Base-by-base conservation (phyloP, 2,329 filamentous ascomycete genomes). In the Podosphaera xanthii region DNA sequence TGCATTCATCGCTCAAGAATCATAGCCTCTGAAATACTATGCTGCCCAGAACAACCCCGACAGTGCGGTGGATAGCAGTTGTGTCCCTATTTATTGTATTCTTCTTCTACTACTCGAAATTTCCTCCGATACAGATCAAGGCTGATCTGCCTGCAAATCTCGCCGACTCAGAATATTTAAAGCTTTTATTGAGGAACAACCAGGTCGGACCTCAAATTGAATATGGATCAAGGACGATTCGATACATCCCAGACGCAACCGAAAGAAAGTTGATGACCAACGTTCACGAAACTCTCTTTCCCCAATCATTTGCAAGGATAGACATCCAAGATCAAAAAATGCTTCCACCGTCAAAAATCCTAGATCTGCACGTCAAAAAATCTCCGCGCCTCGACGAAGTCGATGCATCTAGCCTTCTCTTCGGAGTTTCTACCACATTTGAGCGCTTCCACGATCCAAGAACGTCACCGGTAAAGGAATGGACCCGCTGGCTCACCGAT, bases 401-500 rank as follows among this genome's bases (percentile, higher is more conserved):
- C 61, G 77, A 81, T 62, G 72, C 76, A 9, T 76, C 76, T 49
- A 75, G 77, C 63, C 76, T 80, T 66, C 75, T 80, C 68, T 81
- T 81, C 61, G 78, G 77, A 52, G 76, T 79, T 3, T 80, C 78
- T 0, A 81, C 78, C 4, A 80, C 77, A 0, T 80, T 77, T 69
- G 72, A 75, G 63, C 72, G 77, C 50, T 78, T 81, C 67, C 76
- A 70, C 66, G 74, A 76, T 60, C 69, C 73, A 0, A 70, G 71
- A 58, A 78, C 74, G 1, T 76, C 72, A 54, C 76, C 77, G 0
- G 72, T 80, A 52, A 76, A 78, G 62, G 78, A 81, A 66, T 81
- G 78, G 77, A 72, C 73, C 2, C 77, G 76, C 67, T 81, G 78
- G 78, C 72, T 81, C 56, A 81, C 78, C 2, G 76, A 81, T 65